Evolutionary conservation across 1,284 basidiomycete species (phyloP).

Genomic region (Cutaneotrichosporon sp.): DNA sequence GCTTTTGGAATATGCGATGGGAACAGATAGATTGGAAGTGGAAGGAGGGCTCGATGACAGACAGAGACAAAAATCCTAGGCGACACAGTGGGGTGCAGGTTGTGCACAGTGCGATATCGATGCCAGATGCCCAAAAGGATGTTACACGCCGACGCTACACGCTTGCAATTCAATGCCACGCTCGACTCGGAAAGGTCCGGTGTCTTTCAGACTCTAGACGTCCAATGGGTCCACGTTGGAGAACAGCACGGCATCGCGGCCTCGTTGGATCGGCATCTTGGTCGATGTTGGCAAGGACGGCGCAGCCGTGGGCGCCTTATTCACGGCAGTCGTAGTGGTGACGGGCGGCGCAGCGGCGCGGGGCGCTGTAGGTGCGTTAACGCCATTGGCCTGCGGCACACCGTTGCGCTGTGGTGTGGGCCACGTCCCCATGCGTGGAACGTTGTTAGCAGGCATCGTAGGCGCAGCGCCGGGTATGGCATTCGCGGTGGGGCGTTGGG

Average conservation of each 20-base stretch:
- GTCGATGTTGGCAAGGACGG: neutral
- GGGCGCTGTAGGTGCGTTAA: conserved; percentile 2
- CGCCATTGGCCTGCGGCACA: neutral
- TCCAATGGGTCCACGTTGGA: conserved; percentile 25
- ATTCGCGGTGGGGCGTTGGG: conserved; percentile 1
- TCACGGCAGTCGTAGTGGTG: neutral
- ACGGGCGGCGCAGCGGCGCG: conserved; percentile 12
- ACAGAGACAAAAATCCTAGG: neutral
- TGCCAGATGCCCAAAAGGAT: neutral
- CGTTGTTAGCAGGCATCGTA: neutral
- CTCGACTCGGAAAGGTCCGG: neutral
- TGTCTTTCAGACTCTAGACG: conserved; percentile 12
- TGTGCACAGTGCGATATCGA: no score
- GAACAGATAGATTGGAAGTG: neutral
- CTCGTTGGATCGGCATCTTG: conserved; percentile 29
- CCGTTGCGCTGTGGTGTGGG: conserved; percentile 10
- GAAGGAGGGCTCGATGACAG: neutral
- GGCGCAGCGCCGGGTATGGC: neutral
- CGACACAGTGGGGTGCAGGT: neutral
- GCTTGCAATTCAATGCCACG: neutral
- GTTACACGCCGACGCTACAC: neutral
- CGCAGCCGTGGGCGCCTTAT: conserved; percentile 5
- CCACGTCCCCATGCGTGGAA: conserved; percentile 26
- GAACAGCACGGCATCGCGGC: conserved; percentile 41
- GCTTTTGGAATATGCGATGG: neutral